Conservation (phyloP, 441 rosid genomes). For the Hura crepitans region DNA sequence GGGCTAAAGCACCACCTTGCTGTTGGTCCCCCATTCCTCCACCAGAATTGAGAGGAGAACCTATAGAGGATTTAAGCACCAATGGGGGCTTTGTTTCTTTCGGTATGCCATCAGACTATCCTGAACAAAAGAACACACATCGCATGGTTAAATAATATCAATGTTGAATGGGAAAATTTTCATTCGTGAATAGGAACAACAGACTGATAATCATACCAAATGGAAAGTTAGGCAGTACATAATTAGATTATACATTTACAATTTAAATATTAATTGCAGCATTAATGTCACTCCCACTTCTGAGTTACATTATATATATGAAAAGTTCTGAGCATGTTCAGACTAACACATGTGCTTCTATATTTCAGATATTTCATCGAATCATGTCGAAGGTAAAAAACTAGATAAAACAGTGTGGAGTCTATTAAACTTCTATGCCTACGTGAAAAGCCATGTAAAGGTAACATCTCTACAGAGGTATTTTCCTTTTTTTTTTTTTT, state of each 20-base stretch:
- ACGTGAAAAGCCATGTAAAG: constrained; percentile 75
- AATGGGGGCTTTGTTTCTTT: constrained; percentile 82
- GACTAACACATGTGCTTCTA: constrained; percentile 7
- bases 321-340: background rate
- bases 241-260: background rate
- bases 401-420: constrained; percentile 78
- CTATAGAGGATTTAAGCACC: constrained; percentile 69
- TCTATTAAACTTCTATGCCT: constrained; percentile 69
- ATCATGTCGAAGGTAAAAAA: constrained; percentile 56
- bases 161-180: background rate
- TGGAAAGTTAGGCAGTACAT: background rate
- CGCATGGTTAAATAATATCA: background rate
- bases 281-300: constrained; percentile 5
- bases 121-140: constrained; percentile 10
- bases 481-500: background rate
- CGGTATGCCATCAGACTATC: constrained; percentile 37
- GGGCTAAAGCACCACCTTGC: constrained; percentile 77
- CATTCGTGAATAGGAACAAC: background rate
- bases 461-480: constrained; percentile 30
- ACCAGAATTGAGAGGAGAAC: constrained; percentile 73
- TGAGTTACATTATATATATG: background rate
- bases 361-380: constrained; percentile 54
- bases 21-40: constrained; percentile 91
- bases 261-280: background rate
- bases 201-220: background rate